Conservation (phyloP, 1,139 yeast species). For the Geotrichum fermentans region DNA sequence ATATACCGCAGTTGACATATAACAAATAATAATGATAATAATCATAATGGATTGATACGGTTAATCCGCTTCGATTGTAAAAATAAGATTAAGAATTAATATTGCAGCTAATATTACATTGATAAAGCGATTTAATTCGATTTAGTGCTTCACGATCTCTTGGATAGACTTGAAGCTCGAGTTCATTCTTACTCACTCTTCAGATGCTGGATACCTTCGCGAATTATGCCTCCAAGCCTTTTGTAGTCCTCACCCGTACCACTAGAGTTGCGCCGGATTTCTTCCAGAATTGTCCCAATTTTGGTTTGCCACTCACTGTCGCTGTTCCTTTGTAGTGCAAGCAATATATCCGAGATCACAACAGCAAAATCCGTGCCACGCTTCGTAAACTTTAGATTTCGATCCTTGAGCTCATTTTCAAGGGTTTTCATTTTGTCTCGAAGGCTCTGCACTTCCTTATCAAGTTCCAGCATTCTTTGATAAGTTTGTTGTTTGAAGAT, state of each 20-base stretch:
- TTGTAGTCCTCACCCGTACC: slow-evolving; percentile 11
- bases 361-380: slow-evolving; percentile 14
- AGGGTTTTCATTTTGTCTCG: slow-evolving; percentile 7
- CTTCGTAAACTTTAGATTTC: slow-evolving; percentile 9
- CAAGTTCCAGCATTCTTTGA: slow-evolving; percentile 20
- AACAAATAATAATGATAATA: too few relatives aligned
- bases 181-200: not conserved
- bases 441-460: slow-evolving; percentile 14
- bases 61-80: too few relatives aligned
- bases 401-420: slow-evolving; percentile 6
- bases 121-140: too few relatives aligned
- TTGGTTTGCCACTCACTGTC: slow-evolving; percentile 14
- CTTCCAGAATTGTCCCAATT: slow-evolving; percentile 4
- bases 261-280: slow-evolving; percentile 7
- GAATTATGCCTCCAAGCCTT: slow-evolving; percentile 11
- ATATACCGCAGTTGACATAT: too few relatives aligned
- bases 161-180: not conserved
- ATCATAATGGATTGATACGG: too few relatives aligned
- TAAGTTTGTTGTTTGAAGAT: slow-evolving; percentile 17
- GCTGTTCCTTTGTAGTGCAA: not conserved
- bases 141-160: too few relatives aligned
- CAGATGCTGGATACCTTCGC: slow-evolving; percentile 7
- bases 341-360: slow-evolving; percentile 11
- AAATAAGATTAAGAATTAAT: too few relatives aligned
- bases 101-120: too few relatives aligned